phyloP scores from a whole-genome alignment of 83 land plant species.

The Picea abies region DNA sequence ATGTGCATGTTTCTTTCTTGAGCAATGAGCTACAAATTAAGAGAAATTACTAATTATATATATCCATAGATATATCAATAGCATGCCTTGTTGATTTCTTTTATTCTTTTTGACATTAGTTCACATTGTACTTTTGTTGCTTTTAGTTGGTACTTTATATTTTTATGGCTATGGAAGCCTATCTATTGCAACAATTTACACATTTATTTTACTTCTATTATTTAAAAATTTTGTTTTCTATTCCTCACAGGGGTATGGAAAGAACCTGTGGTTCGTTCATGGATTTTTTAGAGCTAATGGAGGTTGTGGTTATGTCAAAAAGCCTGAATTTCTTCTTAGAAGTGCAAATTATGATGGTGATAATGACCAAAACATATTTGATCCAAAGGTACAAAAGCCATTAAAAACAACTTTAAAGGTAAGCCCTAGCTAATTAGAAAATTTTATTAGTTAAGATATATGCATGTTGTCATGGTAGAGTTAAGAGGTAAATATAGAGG shows the following conservation, averaged over 20 bases:
- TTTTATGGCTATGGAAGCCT: not conserved
- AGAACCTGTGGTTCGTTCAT: conserved; percentile 67
- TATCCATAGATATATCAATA: too few relatives aligned
- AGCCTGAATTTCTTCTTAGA: conserved; percentile 50
- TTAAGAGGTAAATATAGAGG: not conserved
- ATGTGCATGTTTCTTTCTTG: too few relatives aligned
- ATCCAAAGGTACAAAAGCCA: not conserved
- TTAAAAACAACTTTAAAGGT: not conserved
- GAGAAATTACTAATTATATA: too few relatives aligned
- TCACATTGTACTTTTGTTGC: too few relatives aligned
- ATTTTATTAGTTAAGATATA: not conserved
- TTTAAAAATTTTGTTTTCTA: not conserved
- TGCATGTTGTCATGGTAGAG: not conserved
- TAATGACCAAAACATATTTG: not conserved
- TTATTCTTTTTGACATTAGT: too few relatives aligned
- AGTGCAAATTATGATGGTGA: not conserved
- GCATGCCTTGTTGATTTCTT: too few relatives aligned
- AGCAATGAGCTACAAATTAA: too few relatives aligned
- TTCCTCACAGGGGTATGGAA: conserved; percentile 50
- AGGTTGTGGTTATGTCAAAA: conserved; percentile 75
- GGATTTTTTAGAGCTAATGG: conserved; percentile 85
- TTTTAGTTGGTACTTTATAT: not conserved
- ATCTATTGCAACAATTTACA: not conserved
- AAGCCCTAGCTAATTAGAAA: not conserved
- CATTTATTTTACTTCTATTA: not conserved